phyloP scores from a whole-genome alignment of 345 rosid genomes.

The Brassica nigra region DNA sequence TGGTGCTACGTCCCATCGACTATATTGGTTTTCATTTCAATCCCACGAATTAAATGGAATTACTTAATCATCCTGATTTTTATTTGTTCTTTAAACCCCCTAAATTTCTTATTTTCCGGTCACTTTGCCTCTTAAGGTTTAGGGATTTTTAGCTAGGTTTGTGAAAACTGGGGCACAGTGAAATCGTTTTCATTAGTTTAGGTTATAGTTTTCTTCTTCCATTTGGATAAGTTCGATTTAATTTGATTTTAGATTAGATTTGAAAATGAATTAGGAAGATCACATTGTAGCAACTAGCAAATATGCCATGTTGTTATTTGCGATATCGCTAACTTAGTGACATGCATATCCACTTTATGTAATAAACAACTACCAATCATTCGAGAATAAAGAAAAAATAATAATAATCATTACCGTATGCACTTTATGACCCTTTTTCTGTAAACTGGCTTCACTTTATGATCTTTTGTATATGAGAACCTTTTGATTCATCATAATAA shows the following conservation, averaged over 20 bases:
- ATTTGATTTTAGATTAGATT: neutral
- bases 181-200: neutral
- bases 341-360: slow-evolving; percentile 22
- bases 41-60: slow-evolving; percentile 2
- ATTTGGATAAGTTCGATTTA: neutral
- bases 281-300: neutral
- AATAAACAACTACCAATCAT: slow-evolving; percentile 31
- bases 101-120: neutral
- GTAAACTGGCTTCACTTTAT: slow-evolving; percentile 15
- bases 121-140: neutral
- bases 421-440: slow-evolving; percentile 26
- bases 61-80: neutral
- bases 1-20: slow-evolving; percentile 36
- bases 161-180: neutral
- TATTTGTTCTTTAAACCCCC: neutral
- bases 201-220: neutral
- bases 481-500: slow-evolving; percentile 6
- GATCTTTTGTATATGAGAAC: neutral
- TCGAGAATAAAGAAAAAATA: neutral
- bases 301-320: slow-evolving; percentile 6
- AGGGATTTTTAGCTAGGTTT: neutral
- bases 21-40: slow-evolving; percentile 13
- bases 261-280: neutral
- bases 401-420: slow-evolving; percentile 11
- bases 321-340: slow-evolving; percentile 14